Evolutionary conservation across 768 basidiomycete species (phyloP).

Genomic region (Cystofilobasidium macerans): DNA sequence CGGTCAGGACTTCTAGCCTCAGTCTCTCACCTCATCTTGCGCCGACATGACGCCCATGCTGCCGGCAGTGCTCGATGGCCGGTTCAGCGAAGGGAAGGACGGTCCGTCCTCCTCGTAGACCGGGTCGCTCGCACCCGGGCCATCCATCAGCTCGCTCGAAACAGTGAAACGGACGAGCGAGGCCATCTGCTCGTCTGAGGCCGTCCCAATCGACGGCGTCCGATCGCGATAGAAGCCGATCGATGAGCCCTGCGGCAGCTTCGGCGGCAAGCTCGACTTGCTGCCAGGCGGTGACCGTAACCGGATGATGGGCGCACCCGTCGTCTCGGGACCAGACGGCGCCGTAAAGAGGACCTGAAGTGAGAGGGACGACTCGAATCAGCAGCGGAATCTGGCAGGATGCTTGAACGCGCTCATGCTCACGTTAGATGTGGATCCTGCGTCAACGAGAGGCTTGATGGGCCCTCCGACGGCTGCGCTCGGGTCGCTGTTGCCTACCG

Average conservation of each 20-base stretch:
- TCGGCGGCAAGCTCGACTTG: not conserved
- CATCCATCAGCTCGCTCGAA: slow-evolving; percentile 17
- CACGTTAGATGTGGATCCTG: not conserved
- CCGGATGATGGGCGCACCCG: not conserved
- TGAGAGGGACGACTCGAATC: not conserved
- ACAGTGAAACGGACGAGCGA: slow-evolving; percentile 25
- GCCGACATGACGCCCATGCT: not conserved
- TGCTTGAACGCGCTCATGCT: too few relatives aligned
- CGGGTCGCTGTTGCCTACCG: not conserved
- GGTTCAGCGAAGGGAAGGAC: slow-evolving; percentile 23
- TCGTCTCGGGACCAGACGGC: not conserved
- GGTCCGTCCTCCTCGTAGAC: slow-evolving; percentile 3
- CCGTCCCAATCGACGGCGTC: slow-evolving; percentile 13
- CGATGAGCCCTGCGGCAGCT: slow-evolving; percentile 13
- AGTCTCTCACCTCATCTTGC: not conserved
- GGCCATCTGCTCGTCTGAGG: slow-evolving; percentile 20
- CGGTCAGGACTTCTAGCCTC: not conserved
- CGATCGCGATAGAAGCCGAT: slow-evolving; percentile 22
- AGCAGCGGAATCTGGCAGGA: not conserved
- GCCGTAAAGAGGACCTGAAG: not conserved
- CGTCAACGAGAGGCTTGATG: not conserved
- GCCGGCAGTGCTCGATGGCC: slow-evolving; percentile 14
- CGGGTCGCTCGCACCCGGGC: not conserved
- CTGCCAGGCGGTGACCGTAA: not conserved
- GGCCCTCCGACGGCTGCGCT: not conserved